A percentile compares a stretch with the other conserved stretches of the same genome.
phyloP scores from a whole-genome alignment of 139 green algal genomes.

The Auxenochlorella pyrenoidosa region DNA sequence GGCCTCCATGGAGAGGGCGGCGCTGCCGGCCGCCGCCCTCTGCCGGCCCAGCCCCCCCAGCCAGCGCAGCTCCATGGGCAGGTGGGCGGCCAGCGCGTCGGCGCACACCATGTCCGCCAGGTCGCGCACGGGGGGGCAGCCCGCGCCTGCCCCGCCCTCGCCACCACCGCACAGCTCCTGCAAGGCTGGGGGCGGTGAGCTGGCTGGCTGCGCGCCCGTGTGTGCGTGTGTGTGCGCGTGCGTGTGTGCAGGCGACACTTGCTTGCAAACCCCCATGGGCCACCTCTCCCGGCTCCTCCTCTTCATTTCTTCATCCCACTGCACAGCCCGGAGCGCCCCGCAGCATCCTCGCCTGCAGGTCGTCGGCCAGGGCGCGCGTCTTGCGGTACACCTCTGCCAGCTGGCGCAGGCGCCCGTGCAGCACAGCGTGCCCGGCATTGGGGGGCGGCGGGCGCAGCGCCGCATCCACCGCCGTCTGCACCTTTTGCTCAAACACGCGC shows the following conservation, averaged over 20 bases:
- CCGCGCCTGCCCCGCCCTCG: neutral
- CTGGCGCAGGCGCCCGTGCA: slow-evolving; percentile 60
- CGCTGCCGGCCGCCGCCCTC: neutral
- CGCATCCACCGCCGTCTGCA: slow-evolving; percentile 57
- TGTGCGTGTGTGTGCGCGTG: no score
- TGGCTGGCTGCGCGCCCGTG: neutral
- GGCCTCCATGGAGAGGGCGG: slow-evolving; percentile 47
- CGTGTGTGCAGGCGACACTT: neutral
- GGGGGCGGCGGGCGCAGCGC: slow-evolving; percentile 47
- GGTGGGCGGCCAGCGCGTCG: slow-evolving; percentile 54
- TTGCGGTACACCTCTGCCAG: slow-evolving; percentile 62
- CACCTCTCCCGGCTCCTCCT: neutral
- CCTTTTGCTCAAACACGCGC: slow-evolving; percentile 71
- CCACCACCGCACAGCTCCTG: slow-evolving; percentile 25
- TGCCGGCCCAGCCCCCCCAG: slow-evolving; percentile 49
- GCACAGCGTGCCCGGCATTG: slow-evolving; percentile 1
- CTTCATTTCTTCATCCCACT: no score
- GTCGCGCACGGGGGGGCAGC: slow-evolving; percentile 16
- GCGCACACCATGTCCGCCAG: slow-evolving; percentile 60
- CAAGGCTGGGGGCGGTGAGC: neutral
- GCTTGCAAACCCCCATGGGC: neutral
- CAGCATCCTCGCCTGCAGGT: slow-evolving; percentile 38
- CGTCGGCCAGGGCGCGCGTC: slow-evolving; percentile 49
- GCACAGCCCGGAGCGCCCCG: neutral
- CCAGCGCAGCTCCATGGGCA: slow-evolving; percentile 67